Base-by-base conservation (phyloP, 2,329 filamentous ascomycete species). In the Geosmithia morbida region DNA sequence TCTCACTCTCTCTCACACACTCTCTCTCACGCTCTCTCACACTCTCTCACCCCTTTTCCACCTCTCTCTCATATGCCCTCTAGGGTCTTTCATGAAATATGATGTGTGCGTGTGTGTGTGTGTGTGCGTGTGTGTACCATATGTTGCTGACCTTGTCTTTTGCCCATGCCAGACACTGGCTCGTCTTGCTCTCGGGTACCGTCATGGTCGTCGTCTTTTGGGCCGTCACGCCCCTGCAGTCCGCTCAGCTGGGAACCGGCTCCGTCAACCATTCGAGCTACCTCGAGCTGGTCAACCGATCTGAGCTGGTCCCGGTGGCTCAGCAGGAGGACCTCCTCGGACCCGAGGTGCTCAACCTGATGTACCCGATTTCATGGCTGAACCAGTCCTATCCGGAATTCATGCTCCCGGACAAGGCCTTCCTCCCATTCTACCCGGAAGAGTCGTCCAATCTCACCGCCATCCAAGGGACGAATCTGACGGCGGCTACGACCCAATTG, bases 221-320 rank as follows among this genome's bases (percentile, higher is more conserved):
- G 71, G 59, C 67, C 0, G 51, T 81, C 0, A 78, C 75, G 0
- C 77, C 77, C 0, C 52, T 72, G 0, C 74, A 79, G 53, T 68
- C 72, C 22, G 69, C 43, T n/a, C 66, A 79, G 0, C 71, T 81
- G 5, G 69, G 71, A 0, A 63, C 60, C 0, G 54, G 56, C 1
- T 53, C 43, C 0, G 55, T 59, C 2, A 55, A 50, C 0, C 45
- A 53, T 0, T 2, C 22, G 4, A 26, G 22, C 22, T 26, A 26
- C 0, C 13, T 50, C 0, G 18, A 17, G 0, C 49, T 61, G 8
- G 3, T 11, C 0, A 49, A 18, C 0, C 46, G 51, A 1, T 51
- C 56, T 0, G 49, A 49, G 1, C 43, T 64, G 0, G 33, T 55
- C 0, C 53, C 61, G 0, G 6, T 57, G 1, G 20, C 43, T 0